phyloP scores from a whole-genome alignment of 2,329 filamentous ascomycete species.

The Parastagonospora nodorum region DNA sequence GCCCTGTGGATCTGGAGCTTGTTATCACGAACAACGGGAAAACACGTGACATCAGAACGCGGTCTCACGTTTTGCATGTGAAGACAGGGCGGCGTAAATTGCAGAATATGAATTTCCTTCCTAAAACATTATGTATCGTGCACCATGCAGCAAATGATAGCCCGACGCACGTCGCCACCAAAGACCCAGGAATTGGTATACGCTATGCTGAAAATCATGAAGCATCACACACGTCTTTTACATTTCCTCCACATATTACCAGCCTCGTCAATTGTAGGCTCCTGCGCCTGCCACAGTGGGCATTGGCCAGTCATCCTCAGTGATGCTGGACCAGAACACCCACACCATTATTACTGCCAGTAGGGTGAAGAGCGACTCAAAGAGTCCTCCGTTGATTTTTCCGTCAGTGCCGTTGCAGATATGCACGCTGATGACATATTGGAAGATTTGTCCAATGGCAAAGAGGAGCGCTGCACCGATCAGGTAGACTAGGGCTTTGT shows the following conservation, averaged over 20 bases:
- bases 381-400: slow-evolving; percentile 90
- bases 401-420: slow-evolving; percentile 83
- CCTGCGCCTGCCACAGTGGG: slow-evolving; percentile 48
- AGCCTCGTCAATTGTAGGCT: slow-evolving; percentile 43
- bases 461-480: slow-evolving; percentile 77
- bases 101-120: slow-evolving; percentile 9
- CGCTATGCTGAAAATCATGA: slow-evolving; percentile 47
- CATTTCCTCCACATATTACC: slow-evolving; percentile 20
- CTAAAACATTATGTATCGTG: slow-evolving; percentile 44
- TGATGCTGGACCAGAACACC: slow-evolving; percentile 99
- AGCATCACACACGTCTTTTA: slow-evolving; percentile 39
- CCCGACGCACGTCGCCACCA: slow-evolving; percentile 34
- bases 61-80: slow-evolving; percentile 26
- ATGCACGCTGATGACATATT: slow-evolving; percentile 89
- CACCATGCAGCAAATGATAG: slow-evolving; percentile 34
- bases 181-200: slow-evolving; percentile 43
- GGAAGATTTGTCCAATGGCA: slow-evolving; percentile 91
- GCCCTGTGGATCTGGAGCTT: slow-evolving; percentile 1
- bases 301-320: slow-evolving; percentile 94
- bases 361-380: slow-evolving; percentile 91
- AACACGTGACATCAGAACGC: slow-evolving; percentile 27
- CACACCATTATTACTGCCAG: slow-evolving; percentile 82
- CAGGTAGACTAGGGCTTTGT: slow-evolving; percentile 67
- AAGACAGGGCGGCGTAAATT: not conserved
- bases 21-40: slow-evolving; percentile 7